Percentiles rank a stretch among this genome's conserved stretches.
Conservation (phyloP, 2,329 filamentous ascomycete genomes). For the Sporothrix brasiliensis region DNA sequence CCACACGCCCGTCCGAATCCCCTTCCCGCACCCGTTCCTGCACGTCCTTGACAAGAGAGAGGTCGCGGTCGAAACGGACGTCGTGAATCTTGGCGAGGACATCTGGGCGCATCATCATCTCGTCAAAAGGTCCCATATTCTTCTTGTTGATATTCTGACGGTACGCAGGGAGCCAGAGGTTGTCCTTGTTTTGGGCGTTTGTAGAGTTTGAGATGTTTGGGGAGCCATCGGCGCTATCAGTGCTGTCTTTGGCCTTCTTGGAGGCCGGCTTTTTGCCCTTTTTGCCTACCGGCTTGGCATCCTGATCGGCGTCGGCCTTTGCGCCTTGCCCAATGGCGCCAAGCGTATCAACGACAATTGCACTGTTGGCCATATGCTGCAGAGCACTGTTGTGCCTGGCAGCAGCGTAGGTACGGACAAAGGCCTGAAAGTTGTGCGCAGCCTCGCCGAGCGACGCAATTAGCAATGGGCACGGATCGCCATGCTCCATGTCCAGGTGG, state of each 20-base stretch:
- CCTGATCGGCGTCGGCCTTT: not conserved
- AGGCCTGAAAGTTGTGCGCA: conserved; percentile 9
- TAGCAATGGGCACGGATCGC: not conserved
- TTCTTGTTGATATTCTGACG: conserved; percentile 9
- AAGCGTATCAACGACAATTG: conserved; percentile 13
- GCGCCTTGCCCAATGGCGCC: not conserved
- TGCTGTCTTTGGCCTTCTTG: conserved; percentile 16
- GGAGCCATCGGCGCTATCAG: not conserved
- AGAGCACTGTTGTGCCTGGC: not conserved
- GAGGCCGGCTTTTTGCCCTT: not conserved
- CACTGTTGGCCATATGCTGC: conserved; percentile 9
- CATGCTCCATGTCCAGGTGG: not conserved
- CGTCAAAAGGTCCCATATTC: conserved; percentile 16
- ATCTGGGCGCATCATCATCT: conserved; percentile 16
- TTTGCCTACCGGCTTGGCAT: not conserved
- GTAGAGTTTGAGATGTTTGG: not conserved
- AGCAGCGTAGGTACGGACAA: not conserved
- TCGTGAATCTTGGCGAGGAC: conserved; percentile 15
- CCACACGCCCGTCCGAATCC: not conserved
- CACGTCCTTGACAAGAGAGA: not conserved
- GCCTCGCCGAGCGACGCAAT: conserved; percentile 17
- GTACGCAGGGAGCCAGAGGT: conserved; percentile 7
- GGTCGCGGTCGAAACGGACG: conserved; percentile 4
- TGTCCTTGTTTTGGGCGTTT: not conserved
- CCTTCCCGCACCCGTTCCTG: not conserved